A percentile compares a stretch with the other conserved stretches of the same genome.
Evolutionary conservation across 1,284 basidiomycete genomes (phyloP).

Genomic region (Ceratobasidium theobromae): DNA sequence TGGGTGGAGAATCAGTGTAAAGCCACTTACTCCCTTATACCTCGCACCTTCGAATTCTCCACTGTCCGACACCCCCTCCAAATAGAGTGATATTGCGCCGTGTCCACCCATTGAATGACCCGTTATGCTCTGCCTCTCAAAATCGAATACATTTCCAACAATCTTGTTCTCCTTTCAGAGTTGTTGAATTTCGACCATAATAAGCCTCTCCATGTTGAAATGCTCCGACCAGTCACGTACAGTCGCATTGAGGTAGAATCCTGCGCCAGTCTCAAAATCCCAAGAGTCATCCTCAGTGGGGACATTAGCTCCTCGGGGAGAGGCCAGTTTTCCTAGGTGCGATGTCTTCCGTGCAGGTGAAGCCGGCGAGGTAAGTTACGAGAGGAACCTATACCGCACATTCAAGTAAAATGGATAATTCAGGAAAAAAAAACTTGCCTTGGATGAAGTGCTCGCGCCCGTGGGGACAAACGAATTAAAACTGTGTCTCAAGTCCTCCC

Average conservation of each 20-base stretch:
- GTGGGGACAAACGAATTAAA: constrained; percentile 92
- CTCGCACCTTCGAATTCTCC: constrained; percentile 50
- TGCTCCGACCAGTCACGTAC: constrained; percentile 74
- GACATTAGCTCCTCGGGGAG: constrained; percentile 84
- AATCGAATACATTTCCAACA: constrained; percentile 36
- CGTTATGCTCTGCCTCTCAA: constrained; percentile 41
- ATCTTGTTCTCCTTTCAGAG: constrained; percentile 58
- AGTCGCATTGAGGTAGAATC: constrained; percentile 92
- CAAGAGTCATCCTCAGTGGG: constrained; percentile 81
- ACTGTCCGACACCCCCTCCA: constrained; percentile 50
- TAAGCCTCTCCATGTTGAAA: constrained; percentile 88
- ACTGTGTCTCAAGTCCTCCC: constrained; percentile 73
- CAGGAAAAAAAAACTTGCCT: constrained; percentile 39
- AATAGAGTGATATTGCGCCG: constrained; percentile 90
- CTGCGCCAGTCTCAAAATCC: constrained; percentile 93
- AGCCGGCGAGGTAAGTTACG: constrained; percentile 86
- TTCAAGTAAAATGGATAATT: too few relatives aligned
- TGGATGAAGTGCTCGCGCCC: constrained; percentile 46
- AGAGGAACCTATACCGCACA: constrained; percentile 64
- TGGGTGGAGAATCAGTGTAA: constrained; percentile 91
- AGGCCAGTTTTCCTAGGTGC: constrained; percentile 92
- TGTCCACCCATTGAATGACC: constrained; percentile 96
- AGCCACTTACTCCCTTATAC: constrained; percentile 90
- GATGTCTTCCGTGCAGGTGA: constrained; percentile 97
- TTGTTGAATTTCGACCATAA: constrained; percentile 79